Evolutionary conservation across 2,329 filamentous ascomycete species (phyloP), one percentile per base, ranked within the genome.

Genomic region (Aspergillus sojae): DNA sequence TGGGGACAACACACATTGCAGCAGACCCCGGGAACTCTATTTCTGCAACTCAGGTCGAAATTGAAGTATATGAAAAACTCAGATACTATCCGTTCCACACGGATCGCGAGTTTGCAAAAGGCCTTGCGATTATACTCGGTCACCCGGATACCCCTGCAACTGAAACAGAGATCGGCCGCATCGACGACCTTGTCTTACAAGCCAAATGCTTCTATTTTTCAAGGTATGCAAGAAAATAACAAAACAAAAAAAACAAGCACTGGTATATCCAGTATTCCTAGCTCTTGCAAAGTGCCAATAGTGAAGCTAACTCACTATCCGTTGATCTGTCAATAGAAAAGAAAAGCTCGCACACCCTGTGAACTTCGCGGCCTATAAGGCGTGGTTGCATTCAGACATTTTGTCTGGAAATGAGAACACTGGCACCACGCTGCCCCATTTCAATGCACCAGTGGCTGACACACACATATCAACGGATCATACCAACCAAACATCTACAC

Each of bases 361-460:
- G 65, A 86, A 92, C 73, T 91, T 90, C 68, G 79, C 86, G 59
- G 79, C 79, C 57, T 95, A 94, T 79, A 89, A 89, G 73, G 75
- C 80, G 36, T 93, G 91, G 87, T 78, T 88, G 55, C 55, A 62
- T 53, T 61, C 68, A 34, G 62, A 58, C 48, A 50, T 46, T 30
- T 45, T 39, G 34, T 39, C 43, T 12, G 55, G 54, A 30, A 32
- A 60, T 58, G 63, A 59, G 57, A 53, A 45, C 32, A 45, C 62
- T 57, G 58, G 58, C 39, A 64, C 54, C 55, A 63, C 45, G 39
- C 19, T 43, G 14, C 52, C 62, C 41, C 57, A 58, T 46, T 32
- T 52, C 9, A 55, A 65, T 26, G 21, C 64, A 36, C 55, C 62
- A 41, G 57, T 59, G 16, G 60, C 66, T 19, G 23, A 58, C 34